Evolutionary conservation across 192 early-diverging fungal genomes (phyloP).

Genomic region (Gonapodya sp.): DNA sequence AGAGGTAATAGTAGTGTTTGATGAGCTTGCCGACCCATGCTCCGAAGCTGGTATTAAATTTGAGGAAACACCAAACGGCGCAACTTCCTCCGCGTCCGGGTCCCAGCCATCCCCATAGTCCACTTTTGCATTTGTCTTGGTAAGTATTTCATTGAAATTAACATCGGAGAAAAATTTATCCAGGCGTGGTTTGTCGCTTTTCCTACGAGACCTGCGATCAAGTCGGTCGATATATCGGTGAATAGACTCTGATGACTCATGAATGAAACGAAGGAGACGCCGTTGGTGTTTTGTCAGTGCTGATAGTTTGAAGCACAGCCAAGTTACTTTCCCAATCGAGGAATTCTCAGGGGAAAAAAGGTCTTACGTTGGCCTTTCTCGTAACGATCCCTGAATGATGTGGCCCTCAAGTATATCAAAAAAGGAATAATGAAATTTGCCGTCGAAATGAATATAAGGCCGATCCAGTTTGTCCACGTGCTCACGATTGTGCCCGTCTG

Average conservation of each 20-base stretch:
- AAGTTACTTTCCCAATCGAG: background rate
- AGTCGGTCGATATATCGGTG: background rate
- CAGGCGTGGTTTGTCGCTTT: background rate
- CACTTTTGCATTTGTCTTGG: background rate
- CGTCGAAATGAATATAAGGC: background rate
- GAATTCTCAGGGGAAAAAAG: background rate
- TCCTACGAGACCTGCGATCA: background rate
- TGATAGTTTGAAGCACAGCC: no score
- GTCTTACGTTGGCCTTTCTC: background rate
- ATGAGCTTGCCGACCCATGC: no score
- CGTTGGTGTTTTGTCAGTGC: background rate
- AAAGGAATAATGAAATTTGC: constrained; percentile 7
- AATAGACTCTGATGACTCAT: background rate
- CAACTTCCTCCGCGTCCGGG: background rate
- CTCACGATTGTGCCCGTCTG: background rate
- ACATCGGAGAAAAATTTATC: background rate
- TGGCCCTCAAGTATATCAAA: background rate
- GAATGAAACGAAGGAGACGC: background rate
- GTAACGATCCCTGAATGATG: background rate
- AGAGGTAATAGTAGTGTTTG: no score
- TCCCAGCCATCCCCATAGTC: background rate
- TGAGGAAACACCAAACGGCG: background rate
- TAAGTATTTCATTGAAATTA: background rate
- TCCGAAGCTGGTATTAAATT: no score
- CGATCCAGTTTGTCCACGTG: background rate